These are phyloP conservation scores for Brassica rapa DNA, from an alignment of 345 rosid species.

Conservation along the genomic window DNA sequence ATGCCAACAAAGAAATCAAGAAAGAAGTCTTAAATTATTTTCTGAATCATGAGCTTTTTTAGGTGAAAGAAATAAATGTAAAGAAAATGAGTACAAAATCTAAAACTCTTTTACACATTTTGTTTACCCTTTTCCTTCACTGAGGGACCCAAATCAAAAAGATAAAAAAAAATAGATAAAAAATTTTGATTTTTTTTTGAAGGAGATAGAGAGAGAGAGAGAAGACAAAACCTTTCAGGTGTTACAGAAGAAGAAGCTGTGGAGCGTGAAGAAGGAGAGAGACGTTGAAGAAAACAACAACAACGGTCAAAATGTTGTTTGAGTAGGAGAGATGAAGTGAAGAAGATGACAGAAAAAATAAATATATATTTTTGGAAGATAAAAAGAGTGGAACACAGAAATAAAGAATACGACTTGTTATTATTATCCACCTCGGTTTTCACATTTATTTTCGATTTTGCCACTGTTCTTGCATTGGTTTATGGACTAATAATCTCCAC, in stretches of 20 bases:
- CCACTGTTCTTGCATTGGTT: conserved; percentile 34
- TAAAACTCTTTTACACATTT: conserved; percentile 21
- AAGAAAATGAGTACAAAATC: conserved; percentile 14
- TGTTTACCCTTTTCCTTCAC: not conserved
- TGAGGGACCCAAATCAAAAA: conserved; percentile 34
- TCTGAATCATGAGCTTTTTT: not conserved
- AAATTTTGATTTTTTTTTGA: not conserved
- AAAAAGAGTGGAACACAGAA: conserved; percentile 23
- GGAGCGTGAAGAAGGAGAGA: conserved; percentile 31
- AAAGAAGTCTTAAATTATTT: not conserved
- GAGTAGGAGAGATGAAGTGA: conserved; percentile 29
- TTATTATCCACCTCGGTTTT: conserved; percentile 9
- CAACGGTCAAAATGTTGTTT: conserved; percentile 34
- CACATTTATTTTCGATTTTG: not conserved
- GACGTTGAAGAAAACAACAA: conserved; percentile 30
- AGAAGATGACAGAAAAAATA: not conserved
- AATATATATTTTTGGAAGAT: too few species aligned
- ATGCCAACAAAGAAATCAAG: conserved; percentile 13
- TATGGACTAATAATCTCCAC: not conserved
- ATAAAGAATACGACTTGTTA: conserved; percentile 13
- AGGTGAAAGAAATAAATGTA: not conserved
- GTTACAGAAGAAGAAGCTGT: conserved; percentile 23
- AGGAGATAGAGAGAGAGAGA: conserved; percentile 5
- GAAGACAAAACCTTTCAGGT: conserved; percentile 38
- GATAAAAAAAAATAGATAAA: not conserved